Percentiles rank a stretch among this genome's conserved stretches.
phyloP scores from a whole-genome alignment of 129 eudicot species.

The Chrysanthemum makinoi region DNA sequence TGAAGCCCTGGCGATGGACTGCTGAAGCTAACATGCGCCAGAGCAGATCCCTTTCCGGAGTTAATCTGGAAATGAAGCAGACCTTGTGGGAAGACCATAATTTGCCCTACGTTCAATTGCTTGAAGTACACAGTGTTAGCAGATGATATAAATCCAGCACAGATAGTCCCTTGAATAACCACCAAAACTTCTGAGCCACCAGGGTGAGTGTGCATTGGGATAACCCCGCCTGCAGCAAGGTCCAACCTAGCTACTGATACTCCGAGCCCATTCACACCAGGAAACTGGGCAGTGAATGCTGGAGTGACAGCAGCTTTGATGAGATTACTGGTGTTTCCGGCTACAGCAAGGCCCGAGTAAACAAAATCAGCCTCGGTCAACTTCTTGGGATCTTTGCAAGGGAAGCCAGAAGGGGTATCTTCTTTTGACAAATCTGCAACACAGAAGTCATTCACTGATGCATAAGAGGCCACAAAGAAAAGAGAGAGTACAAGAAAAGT shows the following conservation, averaged over 20 bases:
- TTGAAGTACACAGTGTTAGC: conserved; percentile 60
- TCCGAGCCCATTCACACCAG: conserved; percentile 81
- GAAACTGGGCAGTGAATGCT: conserved; percentile 74
- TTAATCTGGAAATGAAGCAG: conserved; percentile 82
- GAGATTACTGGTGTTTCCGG: conserved; percentile 76
- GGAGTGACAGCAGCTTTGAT: conserved; percentile 90
- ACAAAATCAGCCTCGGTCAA: conserved; percentile 56
- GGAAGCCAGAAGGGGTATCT: conserved; percentile 67
- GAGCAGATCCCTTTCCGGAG: conserved; percentile 43
- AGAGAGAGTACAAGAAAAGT: conserved; percentile 35
- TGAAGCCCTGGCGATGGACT: conserved; percentile 83
- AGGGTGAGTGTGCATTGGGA: conserved; percentile 97
- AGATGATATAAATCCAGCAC: conserved; percentile 80
- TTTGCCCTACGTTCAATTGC: conserved; percentile 60
- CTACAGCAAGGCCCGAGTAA: conserved; percentile 52
- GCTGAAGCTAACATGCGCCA: conserved; percentile 67
- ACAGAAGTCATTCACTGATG: conserved; percentile 76
- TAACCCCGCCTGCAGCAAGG: conserved; percentile 68
- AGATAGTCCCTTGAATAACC: conserved; percentile 68
- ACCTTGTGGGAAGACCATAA: conserved; percentile 94
- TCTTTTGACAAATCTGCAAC: conserved; percentile 57
- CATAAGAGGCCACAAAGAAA: conserved; percentile 45
- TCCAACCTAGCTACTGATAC: conserved; percentile 69
- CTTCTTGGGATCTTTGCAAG: conserved; percentile 59
- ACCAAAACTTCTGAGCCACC: conserved; percentile 70